These are phyloP conservation scores for Thalassiosira hispida DNA, from an alignment of 352 stramenopile genomes.

Conservation along the genomic window DNA sequence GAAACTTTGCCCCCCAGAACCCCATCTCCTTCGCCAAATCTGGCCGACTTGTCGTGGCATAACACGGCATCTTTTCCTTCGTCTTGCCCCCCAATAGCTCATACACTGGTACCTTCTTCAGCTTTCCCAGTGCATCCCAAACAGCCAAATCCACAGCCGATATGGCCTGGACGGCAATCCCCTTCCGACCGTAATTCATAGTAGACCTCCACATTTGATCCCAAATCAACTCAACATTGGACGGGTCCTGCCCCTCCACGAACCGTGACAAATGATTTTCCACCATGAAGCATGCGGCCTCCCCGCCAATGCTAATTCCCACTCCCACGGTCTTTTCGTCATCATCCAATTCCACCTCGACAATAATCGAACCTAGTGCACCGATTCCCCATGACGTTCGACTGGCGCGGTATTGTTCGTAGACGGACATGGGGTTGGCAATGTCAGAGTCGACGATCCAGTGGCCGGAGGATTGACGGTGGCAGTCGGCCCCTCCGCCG, in stretches of 20 bases:
- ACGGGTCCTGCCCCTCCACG: constrained; percentile 66
- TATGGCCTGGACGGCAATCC: constrained; percentile 67
- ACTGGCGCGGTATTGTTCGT: constrained; percentile 57
- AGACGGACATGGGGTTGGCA: constrained; percentile 68
- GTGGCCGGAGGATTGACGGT: constrained; percentile 64
- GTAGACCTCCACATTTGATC: constrained; percentile 73
- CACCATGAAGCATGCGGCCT: constrained; percentile 67
- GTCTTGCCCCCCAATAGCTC: constrained; percentile 72
- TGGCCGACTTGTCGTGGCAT: constrained; percentile 69
- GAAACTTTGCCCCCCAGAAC: constrained; percentile 74
- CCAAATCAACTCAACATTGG: constrained; percentile 76
- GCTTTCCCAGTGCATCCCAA: constrained; percentile 72
- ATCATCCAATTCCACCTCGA: constrained; percentile 69
- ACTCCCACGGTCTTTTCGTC: constrained; percentile 44
- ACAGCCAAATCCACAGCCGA: constrained; percentile 71
- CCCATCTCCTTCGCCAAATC: constrained; percentile 70
- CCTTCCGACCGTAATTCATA: constrained; percentile 75
- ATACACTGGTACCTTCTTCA: constrained; percentile 66
- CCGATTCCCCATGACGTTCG: constrained; percentile 74
- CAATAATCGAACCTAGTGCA: constrained; percentile 67
- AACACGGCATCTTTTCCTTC: constrained; percentile 70
- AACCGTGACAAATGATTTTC: constrained; percentile 70
- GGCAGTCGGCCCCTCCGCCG: constrained; percentile 65
- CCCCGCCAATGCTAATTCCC: constrained; percentile 71
- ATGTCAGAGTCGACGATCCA: constrained; percentile 76